Evolutionary conservation across 2,329 filamentous ascomycete genomes (phyloP).

Genomic region (Aspergillus vadensis): DNA sequence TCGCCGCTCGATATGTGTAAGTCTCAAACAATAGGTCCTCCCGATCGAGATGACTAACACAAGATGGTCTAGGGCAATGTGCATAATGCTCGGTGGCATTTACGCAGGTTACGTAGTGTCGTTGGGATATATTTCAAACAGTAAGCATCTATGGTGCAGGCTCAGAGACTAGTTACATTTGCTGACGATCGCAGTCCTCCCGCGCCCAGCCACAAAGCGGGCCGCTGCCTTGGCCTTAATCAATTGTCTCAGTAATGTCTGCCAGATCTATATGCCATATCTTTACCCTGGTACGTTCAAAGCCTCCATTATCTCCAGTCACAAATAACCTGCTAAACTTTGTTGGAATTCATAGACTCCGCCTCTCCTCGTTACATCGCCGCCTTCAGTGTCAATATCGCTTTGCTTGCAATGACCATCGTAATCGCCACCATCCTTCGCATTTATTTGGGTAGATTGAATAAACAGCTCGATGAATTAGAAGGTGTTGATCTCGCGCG

Average conservation of each 20-base stretch:
- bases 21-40: neutral
- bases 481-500: neutral
- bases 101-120: neutral
- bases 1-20: neutral
- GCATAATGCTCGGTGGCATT: neutral
- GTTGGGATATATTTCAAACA: constrained; percentile 1
- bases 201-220: neutral
- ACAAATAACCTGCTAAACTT: neutral
- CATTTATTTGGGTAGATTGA: neutral
- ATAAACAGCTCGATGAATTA: neutral
- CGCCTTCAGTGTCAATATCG: neutral
- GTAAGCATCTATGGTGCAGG: neutral
- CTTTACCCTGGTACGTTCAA: neutral
- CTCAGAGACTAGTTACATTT: no score
- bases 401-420: neutral
- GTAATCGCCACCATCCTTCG: neutral
- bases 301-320: neutral
- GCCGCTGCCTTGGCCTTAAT: neutral
- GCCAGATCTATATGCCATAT: neutral
- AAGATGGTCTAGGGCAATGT: neutral
- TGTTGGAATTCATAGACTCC: neutral
- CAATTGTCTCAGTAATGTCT: neutral
- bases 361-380: neutral
- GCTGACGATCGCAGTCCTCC: neutral
- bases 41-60: neutral